phyloP scores from a whole-genome alignment of 352 stramenopile species.

The Phytophthora syringae region DNA sequence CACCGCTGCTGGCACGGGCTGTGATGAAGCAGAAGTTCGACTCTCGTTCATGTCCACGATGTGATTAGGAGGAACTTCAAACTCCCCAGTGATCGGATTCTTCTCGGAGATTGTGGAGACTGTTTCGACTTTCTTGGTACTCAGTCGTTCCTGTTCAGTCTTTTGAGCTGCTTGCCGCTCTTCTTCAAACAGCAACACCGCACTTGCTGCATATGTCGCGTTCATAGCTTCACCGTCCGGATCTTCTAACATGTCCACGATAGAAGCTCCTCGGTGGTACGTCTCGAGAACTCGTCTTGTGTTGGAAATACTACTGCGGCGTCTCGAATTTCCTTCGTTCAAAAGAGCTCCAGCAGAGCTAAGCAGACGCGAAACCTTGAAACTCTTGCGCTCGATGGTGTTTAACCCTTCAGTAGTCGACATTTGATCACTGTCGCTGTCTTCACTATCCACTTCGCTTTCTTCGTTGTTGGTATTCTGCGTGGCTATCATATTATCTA shows the following conservation, averaged over 20 bases:
- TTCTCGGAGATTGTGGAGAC: conserved; percentile 25
- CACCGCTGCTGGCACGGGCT: background rate
- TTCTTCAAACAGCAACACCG: conserved; percentile 58
- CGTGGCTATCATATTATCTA: conserved; percentile 52
- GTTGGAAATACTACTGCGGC: conserved; percentile 54
- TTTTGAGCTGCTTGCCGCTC: conserved; percentile 35
- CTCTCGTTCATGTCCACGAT: conserved; percentile 33
- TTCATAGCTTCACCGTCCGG: conserved; percentile 47
- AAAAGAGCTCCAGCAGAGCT: conserved; percentile 7
- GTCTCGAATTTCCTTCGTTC: conserved; percentile 13
- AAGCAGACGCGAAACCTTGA: background rate
- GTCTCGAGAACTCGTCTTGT: conserved; percentile 51
- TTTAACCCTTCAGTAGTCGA: background rate
- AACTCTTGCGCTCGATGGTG: background rate
- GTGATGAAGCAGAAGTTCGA: background rate
- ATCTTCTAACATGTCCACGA: conserved; percentile 37
- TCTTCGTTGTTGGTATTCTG: conserved; percentile 4
- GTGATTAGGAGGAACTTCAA: conserved; percentile 48
- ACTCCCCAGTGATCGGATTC: conserved; percentile 50
- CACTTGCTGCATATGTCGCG: conserved; percentile 53
- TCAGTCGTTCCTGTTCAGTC: conserved; percentile 10
- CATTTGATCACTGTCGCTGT: background rate
- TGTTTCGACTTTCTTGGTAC: conserved; percentile 9
- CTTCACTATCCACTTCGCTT: background rate
- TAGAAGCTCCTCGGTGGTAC: conserved; percentile 42